Evolutionary conservation across 1,284 basidiomycete species (phyloP), one percentile per base, ranked within the genome.

Genomic region (Cutaneotrichosporon cutaneum): DNA sequence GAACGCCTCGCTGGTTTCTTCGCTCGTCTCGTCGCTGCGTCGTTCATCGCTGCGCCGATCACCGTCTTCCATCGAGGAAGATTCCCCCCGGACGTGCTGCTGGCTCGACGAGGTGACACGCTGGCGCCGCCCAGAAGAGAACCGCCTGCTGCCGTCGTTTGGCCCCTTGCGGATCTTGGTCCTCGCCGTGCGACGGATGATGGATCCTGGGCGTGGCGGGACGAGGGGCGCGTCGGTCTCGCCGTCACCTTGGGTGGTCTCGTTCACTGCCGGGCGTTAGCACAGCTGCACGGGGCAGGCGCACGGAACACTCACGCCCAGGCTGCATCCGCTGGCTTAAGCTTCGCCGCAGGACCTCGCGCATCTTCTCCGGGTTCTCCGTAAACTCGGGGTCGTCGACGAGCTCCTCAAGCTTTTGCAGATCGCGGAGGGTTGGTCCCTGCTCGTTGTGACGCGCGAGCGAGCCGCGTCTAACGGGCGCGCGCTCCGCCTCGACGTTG

Each of bases 121-220:
- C 30, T 35, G 55, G 82, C 73, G 72, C 62, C 80, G 71, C 9
- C 77, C 74, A 14, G 77, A 75, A 6, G 77, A 78, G 79, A 94
- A 94, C 18, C 91, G 87, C 82, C 90, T 90, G 3, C 86, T 88
- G 5, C 86, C 88, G 74, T 90, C 91, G 22, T 27, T 32, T 11
- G 33, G 76, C n/a, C 88, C 83, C 81, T 97, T 99, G 59, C 95
- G 87, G 72, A 97, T 96, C 82, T 94, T 94, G 3, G 95, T 99
- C 22, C 94, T 87, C 9, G 92, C 93, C 13, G 92, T 87, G 51
- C 95, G 88, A 32, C 93, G 90, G 14, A 99, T 83, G 70, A 94
- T 93, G 76, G 89, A 77, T 14, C 90, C 90, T 1, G 91, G 92
- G 52, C 88, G 87, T 35, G 90, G 91, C 6, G 94, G 86, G 62